Percentiles rank a stretch among this genome's conserved stretches.
Evolutionary conservation across 2,329 filamentous ascomycete genomes (phyloP).

Genomic region (Fusarium udum): DNA sequence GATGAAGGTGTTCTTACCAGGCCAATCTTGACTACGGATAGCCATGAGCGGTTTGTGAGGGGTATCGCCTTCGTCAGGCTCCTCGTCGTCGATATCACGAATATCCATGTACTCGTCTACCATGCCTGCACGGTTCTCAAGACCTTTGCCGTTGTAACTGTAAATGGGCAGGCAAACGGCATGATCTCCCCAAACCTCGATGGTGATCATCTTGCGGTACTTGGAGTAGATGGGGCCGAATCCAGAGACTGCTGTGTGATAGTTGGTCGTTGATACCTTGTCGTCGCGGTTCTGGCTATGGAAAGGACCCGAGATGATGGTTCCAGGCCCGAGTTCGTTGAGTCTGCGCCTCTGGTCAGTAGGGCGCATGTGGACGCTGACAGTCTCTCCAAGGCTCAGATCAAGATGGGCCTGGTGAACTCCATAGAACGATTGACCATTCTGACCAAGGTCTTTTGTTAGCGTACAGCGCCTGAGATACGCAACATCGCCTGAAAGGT

Average conservation of each 20-base stretch:
- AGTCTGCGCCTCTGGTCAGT: not conserved
- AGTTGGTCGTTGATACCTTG: not conserved
- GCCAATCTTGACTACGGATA: constrained; percentile 4
- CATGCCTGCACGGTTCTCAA: constrained; percentile 9
- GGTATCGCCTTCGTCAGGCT: not conserved
- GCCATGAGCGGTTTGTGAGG: constrained; percentile 3
- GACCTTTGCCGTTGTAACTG: constrained; percentile 30
- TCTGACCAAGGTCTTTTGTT: not conserved
- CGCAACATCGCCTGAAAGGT: not conserved
- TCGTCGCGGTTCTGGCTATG: constrained; percentile 21
- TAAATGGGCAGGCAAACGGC: constrained; percentile 33
- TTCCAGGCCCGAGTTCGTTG: constrained; percentile 12
- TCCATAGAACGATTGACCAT: constrained; percentile 4
- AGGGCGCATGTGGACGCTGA: constrained; percentile 11
- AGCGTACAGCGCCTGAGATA: not conserved
- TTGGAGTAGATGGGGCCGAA: constrained; percentile 37
- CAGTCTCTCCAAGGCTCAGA: constrained; percentile 7
- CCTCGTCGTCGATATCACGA: constrained; percentile 9
- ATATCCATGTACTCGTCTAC: constrained; percentile 33
- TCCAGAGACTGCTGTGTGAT: constrained; percentile 12
- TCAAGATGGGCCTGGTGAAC: constrained; percentile 11
- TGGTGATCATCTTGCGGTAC: constrained; percentile 38
- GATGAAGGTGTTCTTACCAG: constrained; percentile 9
- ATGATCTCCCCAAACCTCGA: constrained; percentile 33
- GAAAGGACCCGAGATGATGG: constrained; percentile 32